Base-by-base conservation (phyloP, 305 asterid genomes). In the Fraxinus ornus region DNA sequence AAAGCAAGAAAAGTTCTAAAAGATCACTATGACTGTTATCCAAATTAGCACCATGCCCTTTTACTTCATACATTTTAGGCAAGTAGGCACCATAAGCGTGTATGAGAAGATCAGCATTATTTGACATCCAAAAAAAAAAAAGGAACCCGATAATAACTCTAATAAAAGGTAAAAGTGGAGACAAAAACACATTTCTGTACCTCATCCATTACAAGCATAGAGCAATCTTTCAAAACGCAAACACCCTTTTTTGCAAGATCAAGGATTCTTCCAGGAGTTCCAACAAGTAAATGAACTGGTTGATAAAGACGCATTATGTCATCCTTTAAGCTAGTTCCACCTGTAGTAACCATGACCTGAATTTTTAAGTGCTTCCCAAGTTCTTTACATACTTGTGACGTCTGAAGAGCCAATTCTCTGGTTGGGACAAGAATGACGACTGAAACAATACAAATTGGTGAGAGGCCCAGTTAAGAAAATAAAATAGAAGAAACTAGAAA, bases 221-320 rank as follows among this genome's bases (percentile, higher is more conserved):
- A 62, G 62, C 99, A 95, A 30, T 93, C 94, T 84, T 86, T 92
- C 86, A 95, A 88, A 86, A 85, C 15, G 76, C 98, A 94, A 13
- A 95, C 84, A 33, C 98, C 98, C 87, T 92, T 94, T 71, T 87
- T 91, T 17, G 98, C 79, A 84, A 95, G 97, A 89, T 95, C 99
- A 71, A 94, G 94, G 77, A 95, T 93, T 85, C 99, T 94, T 85
- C 99, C 99, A 33, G 99, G 99, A 62, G 99, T 95, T 80, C 99
- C 99, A 49, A 94, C 99, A 77, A 95, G 96, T 83, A 95, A 90
- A 89, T 95, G 99, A 81, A 95, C 99, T 47, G 98, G 99, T 83
- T 95, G 99, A 85, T 95, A 90, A 12, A 95, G 93, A 74, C 99
- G 97, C 98, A 95, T 95, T 35, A 94, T 95, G 89, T 95, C 99